These are phyloP conservation scores for Coccomyxa sp. DNA, from an alignment of 139 green algal genomes.

Conservation along the genomic window DNA sequence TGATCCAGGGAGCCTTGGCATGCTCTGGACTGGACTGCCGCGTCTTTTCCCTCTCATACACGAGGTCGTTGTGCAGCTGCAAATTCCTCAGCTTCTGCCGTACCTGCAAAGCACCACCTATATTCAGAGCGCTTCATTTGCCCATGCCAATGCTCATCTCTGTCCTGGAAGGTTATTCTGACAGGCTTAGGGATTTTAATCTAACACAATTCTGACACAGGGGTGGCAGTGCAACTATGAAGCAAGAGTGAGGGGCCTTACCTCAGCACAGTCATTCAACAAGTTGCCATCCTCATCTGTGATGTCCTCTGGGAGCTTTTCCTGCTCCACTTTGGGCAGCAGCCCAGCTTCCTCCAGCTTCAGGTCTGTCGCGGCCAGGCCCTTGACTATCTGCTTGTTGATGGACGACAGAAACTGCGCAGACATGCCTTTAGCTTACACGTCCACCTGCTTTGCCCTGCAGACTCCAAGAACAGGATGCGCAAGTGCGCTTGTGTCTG, in stretches of 20 bases:
- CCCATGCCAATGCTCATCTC: too few relatives aligned
- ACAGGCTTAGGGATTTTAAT: too few relatives aligned
- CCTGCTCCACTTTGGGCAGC: conserved; percentile 40
- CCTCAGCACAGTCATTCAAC: background rate
- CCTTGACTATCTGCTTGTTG: conserved; percentile 10
- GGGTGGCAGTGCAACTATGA: background rate
- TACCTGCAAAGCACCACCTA: conserved; percentile 19
- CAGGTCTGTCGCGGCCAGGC: conserved; percentile 28
- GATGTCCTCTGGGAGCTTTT: conserved; percentile 8
- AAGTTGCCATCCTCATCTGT: background rate
- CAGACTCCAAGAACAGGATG: too few relatives aligned
- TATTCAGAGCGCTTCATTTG: too few relatives aligned
- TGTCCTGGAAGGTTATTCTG: too few relatives aligned
- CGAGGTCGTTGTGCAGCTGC: conserved; percentile 68
- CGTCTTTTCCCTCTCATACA: conserved; percentile 70
- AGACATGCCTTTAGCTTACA: too few relatives aligned
- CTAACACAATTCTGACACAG: background rate
- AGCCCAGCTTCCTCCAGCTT: conserved; percentile 41
- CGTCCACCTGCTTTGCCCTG: too few relatives aligned
- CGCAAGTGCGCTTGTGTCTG: too few relatives aligned
- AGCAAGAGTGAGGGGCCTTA: background rate
- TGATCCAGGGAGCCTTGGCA: conserved; percentile 15
- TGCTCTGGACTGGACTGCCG: conserved; percentile 14
- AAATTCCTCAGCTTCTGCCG: conserved; percentile 45
- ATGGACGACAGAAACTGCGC: background rate